phyloP scores from a whole-genome alignment of 768 basidiomycete genomes.

The Suillus subalutaceus region DNA sequence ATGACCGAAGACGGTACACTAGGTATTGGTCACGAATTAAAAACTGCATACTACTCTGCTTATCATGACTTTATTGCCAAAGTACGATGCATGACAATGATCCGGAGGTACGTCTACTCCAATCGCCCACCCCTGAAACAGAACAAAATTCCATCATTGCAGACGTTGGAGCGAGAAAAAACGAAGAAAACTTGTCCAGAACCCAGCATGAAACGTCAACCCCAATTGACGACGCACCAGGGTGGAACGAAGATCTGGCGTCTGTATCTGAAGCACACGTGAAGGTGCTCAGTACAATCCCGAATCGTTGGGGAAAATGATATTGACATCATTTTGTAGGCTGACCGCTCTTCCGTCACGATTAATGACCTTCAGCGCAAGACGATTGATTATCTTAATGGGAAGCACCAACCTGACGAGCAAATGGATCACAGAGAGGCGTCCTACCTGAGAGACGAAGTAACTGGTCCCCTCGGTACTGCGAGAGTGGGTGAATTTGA shows the following conservation, averaged over 20 bases:
- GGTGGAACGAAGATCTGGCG: conserved; percentile 73
- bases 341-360: conserved; percentile 24
- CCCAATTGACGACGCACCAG: conserved; percentile 57
- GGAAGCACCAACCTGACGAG: conserved; percentile 21
- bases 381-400: conserved; percentile 23
- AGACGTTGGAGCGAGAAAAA: conserved; percentile 61
- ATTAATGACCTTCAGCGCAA: conserved; percentile 24
- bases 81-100: conserved; percentile 64
- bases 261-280: conserved; percentile 64
- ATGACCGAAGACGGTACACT: background rate
- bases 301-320: background rate
- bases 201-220: conserved; percentile 50
- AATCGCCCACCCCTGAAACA: background rate
- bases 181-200: conserved; percentile 46
- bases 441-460: conserved; percentile 29
- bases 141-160: background rate
- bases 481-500: conserved; percentile 35
- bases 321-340: conserved; percentile 17
- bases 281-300: conserved; percentile 44
- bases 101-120: conserved; percentile 43
- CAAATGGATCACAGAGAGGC: conserved; percentile 26
- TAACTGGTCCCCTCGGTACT: conserved; percentile 29
- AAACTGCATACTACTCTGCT: conserved; percentile 3
- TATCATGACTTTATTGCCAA: conserved; percentile 10
- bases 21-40: background rate